phyloP scores from a whole-genome alignment of 2,329 filamentous ascomycete species.

The Pseudogymnoascus sp. region DNA sequence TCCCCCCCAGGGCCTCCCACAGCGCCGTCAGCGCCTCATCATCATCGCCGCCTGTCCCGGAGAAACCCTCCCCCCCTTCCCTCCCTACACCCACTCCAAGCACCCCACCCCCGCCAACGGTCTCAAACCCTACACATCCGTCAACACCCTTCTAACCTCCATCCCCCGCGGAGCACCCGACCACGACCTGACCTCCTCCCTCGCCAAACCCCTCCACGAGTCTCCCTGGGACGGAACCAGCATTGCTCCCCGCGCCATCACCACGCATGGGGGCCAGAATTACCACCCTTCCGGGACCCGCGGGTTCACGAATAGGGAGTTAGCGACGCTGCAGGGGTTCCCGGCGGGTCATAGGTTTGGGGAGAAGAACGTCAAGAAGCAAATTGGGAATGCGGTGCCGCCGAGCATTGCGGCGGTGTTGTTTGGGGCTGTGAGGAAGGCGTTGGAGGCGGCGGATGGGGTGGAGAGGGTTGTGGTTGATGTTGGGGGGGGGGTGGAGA shows the following conservation, averaged over 20 bases:
- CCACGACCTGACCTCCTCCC: slow-evolving; percentile 32
- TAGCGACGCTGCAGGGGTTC: slow-evolving; percentile 64
- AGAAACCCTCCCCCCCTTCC: slow-evolving; percentile 61
- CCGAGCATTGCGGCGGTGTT: slow-evolving; percentile 45
- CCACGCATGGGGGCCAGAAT: slow-evolving; percentile 53
- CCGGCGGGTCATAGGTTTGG: slow-evolving; percentile 53
- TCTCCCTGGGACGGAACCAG: slow-evolving; percentile 39
- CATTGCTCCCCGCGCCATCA: slow-evolving; percentile 52
- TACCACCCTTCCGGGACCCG: slow-evolving; percentile 60
- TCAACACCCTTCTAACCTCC: slow-evolving; percentile 28
- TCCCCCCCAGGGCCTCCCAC: slow-evolving; percentile 20
- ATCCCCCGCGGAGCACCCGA: slow-evolving; percentile 29
- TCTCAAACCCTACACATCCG: slow-evolving; percentile 38
- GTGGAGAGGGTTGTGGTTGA: slow-evolving; percentile 8
- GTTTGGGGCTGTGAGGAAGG: slow-evolving; percentile 34
- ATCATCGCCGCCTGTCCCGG: slow-evolving; percentile 59
- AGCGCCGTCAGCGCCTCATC: slow-evolving; percentile 37
- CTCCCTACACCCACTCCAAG: slow-evolving; percentile 50
- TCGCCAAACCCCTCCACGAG: slow-evolving; percentile 22
- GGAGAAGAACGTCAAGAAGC: slow-evolving; percentile 41
- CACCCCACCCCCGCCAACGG: slow-evolving; percentile 26
- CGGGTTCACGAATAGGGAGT: slow-evolving; percentile 59
- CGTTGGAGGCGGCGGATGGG: slow-evolving; percentile 23
- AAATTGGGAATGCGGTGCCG: slow-evolving; percentile 77
- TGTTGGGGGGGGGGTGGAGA: neutral